Evolutionary conservation across 2,329 filamentous ascomycete species (phyloP).

Genomic region (Botrytis fragariae): DNA sequence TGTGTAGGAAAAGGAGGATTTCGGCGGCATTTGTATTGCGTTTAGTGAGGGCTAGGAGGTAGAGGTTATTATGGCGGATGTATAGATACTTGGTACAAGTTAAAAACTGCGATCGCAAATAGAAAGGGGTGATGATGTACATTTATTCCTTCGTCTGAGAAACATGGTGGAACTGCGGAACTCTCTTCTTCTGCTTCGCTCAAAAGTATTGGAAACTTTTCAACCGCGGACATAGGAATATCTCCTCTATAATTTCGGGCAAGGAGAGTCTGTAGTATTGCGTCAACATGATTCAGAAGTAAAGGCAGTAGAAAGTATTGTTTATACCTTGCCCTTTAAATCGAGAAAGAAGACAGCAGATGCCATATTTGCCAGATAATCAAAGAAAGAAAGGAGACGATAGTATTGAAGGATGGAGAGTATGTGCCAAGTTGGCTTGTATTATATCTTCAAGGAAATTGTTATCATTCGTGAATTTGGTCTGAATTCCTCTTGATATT

Average conservation of each 20-base stretch:
- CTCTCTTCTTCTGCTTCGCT: constrained; percentile 99
- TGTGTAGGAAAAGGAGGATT: constrained; percentile 96
- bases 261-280: constrained; percentile 73
- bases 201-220: constrained; percentile 93
- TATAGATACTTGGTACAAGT: constrained; percentile 75
- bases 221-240: constrained; percentile 98
- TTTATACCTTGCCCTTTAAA: constrained; percentile 93
- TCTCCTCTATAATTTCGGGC: constrained; percentile 98
- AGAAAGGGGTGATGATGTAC: constrained; percentile 48
- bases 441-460: constrained; percentile 18
- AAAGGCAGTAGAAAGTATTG: constrained; percentile 12
- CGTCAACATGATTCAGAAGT: constrained; percentile 27
- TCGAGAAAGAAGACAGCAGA: constrained; percentile 98
- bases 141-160: constrained; percentile 98
- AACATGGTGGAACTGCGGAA: constrained; percentile 94
- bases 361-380: constrained; percentile 62
- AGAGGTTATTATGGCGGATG: constrained; percentile 98
- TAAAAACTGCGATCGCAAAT: constrained; percentile 21
- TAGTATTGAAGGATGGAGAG: not conserved
- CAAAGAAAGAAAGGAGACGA: constrained; percentile 14
- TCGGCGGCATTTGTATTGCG: constrained; percentile 98
- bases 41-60: constrained; percentile 95
- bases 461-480: constrained; percentile 28
- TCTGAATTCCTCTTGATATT: not conserved
- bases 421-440: constrained; percentile 26